phyloP scores from a whole-genome alignment of 164 flowering plant species.

The Magnolia changhungtana region DNA sequence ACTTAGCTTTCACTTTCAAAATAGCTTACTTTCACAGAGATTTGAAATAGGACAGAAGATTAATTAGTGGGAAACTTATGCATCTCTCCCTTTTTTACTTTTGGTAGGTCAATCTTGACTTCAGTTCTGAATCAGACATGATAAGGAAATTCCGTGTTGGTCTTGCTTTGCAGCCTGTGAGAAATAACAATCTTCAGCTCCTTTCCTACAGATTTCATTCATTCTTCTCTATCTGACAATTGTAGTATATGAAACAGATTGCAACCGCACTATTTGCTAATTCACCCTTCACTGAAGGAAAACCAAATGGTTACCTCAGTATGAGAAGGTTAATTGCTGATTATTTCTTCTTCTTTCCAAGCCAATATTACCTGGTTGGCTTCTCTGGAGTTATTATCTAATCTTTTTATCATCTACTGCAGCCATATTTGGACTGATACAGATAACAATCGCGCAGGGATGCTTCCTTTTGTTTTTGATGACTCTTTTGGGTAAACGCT shows the following conservation, averaged over 20 bases:
- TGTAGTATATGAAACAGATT: constrained; percentile 52
- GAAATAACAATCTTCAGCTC: constrained; percentile 18
- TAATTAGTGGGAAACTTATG: constrained; percentile 6
- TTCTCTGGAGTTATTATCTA: constrained; percentile 5
- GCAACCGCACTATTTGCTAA: constrained; percentile 98
- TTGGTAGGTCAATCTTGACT: constrained; percentile 91
- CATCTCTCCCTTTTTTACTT: not conserved
- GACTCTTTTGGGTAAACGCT: constrained; percentile 81
- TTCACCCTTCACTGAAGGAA: constrained; percentile 98
- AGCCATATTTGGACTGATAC: constrained; percentile 97
- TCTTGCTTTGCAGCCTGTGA: constrained; percentile 96
- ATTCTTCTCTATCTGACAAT: constrained; percentile 25
- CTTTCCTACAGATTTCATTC: not conserved
- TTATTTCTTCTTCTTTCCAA: not conserved
- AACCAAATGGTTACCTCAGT: constrained; percentile 94
- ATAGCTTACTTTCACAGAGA: not conserved
- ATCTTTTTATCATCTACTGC: constrained; percentile 17
- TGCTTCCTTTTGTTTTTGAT: constrained; percentile 99
- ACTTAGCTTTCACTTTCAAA: not conserved
- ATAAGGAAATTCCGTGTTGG: constrained; percentile 95
- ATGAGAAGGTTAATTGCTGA: constrained; percentile 72
- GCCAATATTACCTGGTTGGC: not conserved
- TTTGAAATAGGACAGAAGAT: not conserved
- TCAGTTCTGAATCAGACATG: constrained; percentile 94
- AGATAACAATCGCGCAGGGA: constrained; percentile 88